Evolutionary conservation across 176 grass and related monocot genomes (phyloP).

Genomic region (Bonia amplexicaulis): DNA sequence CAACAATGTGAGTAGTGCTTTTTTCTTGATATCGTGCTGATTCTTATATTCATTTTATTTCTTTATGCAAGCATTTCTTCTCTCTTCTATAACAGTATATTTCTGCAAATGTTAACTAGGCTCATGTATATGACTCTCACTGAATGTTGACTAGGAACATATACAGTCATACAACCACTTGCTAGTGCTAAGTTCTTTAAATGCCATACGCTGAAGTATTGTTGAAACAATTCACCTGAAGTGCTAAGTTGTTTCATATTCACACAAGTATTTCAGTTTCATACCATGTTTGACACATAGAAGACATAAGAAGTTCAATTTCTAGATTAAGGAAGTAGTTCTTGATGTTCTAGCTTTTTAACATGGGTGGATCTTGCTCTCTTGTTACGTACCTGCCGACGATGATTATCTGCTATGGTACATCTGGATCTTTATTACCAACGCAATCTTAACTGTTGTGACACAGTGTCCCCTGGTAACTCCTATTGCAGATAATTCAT

Average conservation of each 20-base stretch:
- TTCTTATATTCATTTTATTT: neutral
- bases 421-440: neutral
- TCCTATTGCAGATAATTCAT: neutral
- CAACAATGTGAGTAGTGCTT: constrained; percentile 46
- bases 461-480: neutral
- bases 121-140: neutral
- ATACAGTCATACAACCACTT: neutral
- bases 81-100: neutral
- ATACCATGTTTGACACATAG: neutral
- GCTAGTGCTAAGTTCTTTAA: constrained; percentile 5
- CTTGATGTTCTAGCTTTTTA: neutral
- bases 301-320: neutral
- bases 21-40: neutral
- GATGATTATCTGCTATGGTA: neutral
- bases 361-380: neutral
- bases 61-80: neutral
- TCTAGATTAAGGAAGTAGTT: constrained; percentile 4
- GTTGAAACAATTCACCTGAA: constrained; percentile 20
- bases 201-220: neutral
- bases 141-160: constrained; percentile 5
- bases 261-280: neutral
- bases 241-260: neutral
- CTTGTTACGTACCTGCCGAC: neutral
- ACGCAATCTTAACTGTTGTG: neutral
- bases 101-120: constrained; percentile 10